These are phyloP conservation scores for Fusarium clavum DNA, from an alignment of 2,329 filamentous ascomycete genomes.

Conservation along the genomic window DNA sequence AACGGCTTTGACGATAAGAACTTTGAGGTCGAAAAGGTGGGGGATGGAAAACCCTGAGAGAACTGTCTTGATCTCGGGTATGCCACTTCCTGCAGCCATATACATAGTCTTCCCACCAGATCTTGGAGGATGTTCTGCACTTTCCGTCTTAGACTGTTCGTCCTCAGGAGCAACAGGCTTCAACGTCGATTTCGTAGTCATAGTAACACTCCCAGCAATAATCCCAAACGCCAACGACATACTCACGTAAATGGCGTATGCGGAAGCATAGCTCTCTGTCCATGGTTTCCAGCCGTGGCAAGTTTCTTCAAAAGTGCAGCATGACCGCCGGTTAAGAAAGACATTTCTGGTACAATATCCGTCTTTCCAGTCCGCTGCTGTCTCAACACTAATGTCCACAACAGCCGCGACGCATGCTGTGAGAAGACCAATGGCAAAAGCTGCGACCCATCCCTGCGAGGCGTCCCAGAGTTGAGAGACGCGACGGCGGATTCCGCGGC, in stretches of 20 bases:
- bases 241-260: slow-evolving; percentile 22
- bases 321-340: slow-evolving; percentile 12
- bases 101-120: slow-evolving; percentile 23
- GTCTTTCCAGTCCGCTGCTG: slow-evolving; percentile 29
- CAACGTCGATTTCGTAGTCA: slow-evolving; percentile 29
- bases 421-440: slow-evolving; percentile 27
- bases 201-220: slow-evolving; percentile 16
- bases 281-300: slow-evolving; percentile 15
- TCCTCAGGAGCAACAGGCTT: neutral
- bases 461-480: slow-evolving; percentile 9
- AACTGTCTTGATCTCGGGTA: slow-evolving; percentile 31
- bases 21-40: slow-evolving; percentile 26
- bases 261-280: slow-evolving; percentile 8
- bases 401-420: slow-evolving; percentile 14
- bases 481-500: neutral
- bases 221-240: slow-evolving; percentile 21
- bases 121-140: accelerated
- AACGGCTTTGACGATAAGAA: slow-evolving; percentile 28
- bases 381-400: slow-evolving; percentile 33
- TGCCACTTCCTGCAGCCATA: slow-evolving; percentile 35
- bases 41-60: slow-evolving; percentile 29
- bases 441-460: slow-evolving; percentile 24
- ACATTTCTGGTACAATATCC: slow-evolving; percentile 22
- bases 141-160: too few species aligned
- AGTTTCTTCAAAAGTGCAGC: neutral